phyloP scores from a whole-genome alignment of 306 rosid genomes.

The Sophora flavescens region DNA sequence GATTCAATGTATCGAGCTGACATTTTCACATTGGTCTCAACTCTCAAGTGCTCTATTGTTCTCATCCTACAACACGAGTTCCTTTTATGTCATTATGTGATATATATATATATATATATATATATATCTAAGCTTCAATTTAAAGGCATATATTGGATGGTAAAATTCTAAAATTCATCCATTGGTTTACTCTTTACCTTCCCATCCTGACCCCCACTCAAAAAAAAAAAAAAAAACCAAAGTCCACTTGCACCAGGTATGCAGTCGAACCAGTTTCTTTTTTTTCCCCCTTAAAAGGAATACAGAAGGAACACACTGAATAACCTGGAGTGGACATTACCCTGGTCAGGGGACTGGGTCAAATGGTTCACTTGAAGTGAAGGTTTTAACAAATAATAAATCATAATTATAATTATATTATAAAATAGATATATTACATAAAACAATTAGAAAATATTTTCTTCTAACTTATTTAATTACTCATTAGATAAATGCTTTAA shows the following conservation, averaged over 20 bases:
- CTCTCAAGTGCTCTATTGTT: conserved; percentile 14
- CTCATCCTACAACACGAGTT: conserved; percentile 17
- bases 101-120: neutral
- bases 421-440: neutral
- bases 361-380: neutral
- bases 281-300: neutral
- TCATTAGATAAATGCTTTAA: neutral
- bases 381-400: neutral
- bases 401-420: neutral
- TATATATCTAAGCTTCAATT: neutral
- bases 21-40: conserved; percentile 17
- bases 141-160: neutral
- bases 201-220: neutral
- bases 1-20: neutral
- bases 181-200: neutral
- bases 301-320: neutral
- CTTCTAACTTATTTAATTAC: neutral
- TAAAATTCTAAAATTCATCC: neutral
- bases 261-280: neutral
- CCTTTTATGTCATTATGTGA: neutral
- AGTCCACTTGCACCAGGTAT: neutral
- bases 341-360: neutral
- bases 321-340: neutral
- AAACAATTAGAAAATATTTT: neutral
- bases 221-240: neutral